Percentiles rank a stretch among this genome's conserved stretches.
Conservation (phyloP, 2,329 filamentous ascomycete genomes). For the Alternaria atra region DNA sequence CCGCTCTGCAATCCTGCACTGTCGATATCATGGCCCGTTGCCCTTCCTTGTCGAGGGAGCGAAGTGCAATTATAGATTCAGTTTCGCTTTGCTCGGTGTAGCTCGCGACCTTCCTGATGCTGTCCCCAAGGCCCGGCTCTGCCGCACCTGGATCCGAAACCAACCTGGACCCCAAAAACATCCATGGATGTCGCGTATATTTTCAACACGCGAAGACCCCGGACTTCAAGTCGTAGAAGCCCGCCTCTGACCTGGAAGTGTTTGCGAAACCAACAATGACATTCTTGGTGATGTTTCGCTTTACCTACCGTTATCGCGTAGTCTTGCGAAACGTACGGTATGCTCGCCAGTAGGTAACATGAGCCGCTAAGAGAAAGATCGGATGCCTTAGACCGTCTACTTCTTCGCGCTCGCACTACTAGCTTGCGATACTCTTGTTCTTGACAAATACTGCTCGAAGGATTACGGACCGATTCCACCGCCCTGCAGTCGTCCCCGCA, state of each 20-base stretch:
- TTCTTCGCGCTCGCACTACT: not conserved
- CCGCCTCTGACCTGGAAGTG: not conserved
- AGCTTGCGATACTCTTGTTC: not conserved
- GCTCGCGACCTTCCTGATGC: slow-evolving; percentile 1
- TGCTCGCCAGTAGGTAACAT: not conserved
- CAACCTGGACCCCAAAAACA: not conserved
- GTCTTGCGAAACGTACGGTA: not conserved
- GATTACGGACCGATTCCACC: slow-evolving; percentile 6
- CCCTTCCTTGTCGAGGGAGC: not conserved
- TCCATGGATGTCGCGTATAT: not conserved
- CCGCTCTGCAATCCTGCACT: slow-evolving; percentile 1
- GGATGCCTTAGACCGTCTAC: not conserved
- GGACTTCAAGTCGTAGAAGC: not conserved
- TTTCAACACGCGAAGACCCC: not conserved
- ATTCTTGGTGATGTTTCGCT: not conserved
- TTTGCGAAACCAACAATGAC: not conserved
- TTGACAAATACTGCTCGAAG: not conserved
- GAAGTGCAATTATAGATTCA: not conserved
- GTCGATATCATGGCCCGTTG: not conserved
- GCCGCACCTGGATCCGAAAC: not conserved
- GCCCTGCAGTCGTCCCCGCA: slow-evolving; percentile 1
- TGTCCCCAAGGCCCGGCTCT: not conserved
- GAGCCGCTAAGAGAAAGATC: not conserved
- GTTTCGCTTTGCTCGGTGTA: not conserved
- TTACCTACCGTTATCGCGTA: not conserved